Conservation (phyloP, 176 grass and related monocot genomes). For the Carex littledalei region DNA sequence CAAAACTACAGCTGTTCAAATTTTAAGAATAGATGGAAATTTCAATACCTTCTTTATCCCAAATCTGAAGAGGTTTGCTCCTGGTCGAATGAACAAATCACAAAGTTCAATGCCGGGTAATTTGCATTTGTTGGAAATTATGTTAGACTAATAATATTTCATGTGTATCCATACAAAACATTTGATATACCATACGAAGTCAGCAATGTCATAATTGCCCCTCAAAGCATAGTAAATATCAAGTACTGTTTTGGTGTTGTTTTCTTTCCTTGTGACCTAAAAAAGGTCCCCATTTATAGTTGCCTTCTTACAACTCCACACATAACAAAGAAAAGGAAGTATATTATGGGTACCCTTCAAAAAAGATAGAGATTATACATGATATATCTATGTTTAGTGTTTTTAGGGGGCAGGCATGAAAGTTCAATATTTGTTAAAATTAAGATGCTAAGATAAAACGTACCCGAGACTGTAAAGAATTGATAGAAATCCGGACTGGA, state of each 20-base stretch:
- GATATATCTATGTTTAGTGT: not conserved
- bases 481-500: slow-evolving; percentile 92
- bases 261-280: not conserved
- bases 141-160: not conserved
- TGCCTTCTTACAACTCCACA: not conserved
- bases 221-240: not conserved
- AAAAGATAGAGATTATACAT: not conserved
- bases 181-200: slow-evolving; percentile 21
- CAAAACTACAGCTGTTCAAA: not conserved
- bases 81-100: slow-evolving; percentile 32
- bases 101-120: not conserved
- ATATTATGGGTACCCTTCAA: not conserved
- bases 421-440: not conserved
- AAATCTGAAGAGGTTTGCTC: slow-evolving; percentile 98
- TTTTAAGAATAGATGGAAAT: slow-evolving; percentile 8
- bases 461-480: slow-evolving; percentile 98
- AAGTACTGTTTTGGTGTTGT: not conserved
- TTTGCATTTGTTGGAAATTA: not conserved
- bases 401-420: not conserved
- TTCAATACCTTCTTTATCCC: slow-evolving; percentile 87
- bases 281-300: not conserved
- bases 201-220: slow-evolving; percentile 4
- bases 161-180: not conserved
- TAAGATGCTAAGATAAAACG: not conserved
- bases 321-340: not conserved